A percentile compares a stretch with the other conserved stretches of the same genome.
phyloP scores from a whole-genome alignment of 106 monocot genomes.

The Phalaenopsis equestris region DNA sequence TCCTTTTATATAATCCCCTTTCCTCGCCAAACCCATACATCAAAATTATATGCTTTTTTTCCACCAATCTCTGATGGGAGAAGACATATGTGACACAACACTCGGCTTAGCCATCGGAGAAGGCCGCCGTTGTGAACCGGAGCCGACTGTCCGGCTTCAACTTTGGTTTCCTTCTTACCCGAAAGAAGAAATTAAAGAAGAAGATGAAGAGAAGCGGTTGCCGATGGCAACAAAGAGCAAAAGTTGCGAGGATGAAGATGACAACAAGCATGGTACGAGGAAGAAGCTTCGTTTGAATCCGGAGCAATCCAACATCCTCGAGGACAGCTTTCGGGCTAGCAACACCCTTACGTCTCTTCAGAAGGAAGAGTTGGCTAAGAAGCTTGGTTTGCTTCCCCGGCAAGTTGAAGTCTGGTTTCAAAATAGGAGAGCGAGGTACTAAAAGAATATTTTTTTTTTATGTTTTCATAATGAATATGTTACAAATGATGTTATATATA shows the following conservation, averaged over 20 bases:
- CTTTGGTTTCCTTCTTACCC: slow-evolving; percentile 7
- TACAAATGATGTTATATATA: too few relatives aligned
- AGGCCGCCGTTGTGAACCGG: neutral
- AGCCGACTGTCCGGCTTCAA: neutral
- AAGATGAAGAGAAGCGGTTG: slow-evolving; percentile 1
- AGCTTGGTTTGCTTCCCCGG: slow-evolving; percentile 18
- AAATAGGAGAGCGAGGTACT: slow-evolving; percentile 45
- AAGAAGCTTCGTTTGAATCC: slow-evolving; percentile 16
- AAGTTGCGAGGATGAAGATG: neutral
- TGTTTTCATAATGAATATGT: too few relatives aligned
- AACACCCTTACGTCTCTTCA: slow-evolving; percentile 3
- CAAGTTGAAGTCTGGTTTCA: slow-evolving; percentile 52
- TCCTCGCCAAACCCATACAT: neutral
- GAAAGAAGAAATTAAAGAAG: neutral
- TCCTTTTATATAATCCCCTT: neutral
- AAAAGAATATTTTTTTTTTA: too few relatives aligned
- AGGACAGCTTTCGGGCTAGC: slow-evolving; percentile 9
- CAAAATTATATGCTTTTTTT: neutral
- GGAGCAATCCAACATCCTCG: slow-evolving; percentile 10
- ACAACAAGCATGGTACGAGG: neutral
- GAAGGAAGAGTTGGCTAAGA: slow-evolving; percentile 38
- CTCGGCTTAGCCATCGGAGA: neutral
- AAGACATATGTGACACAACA: neutral
- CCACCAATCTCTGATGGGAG: neutral
- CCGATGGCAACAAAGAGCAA: neutral